A percentile compares a stretch with the other conserved stretches of the same genome.
Conservation (phyloP, 441 rosid species). For the Populus hybrid region DNA sequence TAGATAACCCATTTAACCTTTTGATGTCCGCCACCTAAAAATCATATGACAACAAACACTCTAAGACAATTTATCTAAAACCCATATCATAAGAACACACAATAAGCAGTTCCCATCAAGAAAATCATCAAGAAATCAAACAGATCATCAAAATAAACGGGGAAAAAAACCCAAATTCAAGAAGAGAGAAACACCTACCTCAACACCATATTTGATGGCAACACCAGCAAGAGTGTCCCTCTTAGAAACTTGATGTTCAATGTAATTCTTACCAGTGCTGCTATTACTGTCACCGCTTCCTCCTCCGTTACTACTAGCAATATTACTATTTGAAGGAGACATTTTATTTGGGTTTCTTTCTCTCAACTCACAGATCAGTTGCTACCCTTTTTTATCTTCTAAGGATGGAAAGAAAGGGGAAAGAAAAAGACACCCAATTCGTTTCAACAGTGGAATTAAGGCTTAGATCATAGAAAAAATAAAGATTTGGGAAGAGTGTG, state of each 20-base stretch:
- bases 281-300: slow-evolving; percentile 7
- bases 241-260: slow-evolving; percentile 50
- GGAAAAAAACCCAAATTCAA: too few species aligned
- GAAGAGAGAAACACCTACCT: slow-evolving; percentile 30
- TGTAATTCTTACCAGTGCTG: slow-evolving; percentile 24
- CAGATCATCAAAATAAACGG: background rate
- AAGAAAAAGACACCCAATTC: too few species aligned
- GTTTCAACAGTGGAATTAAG: too few species aligned
- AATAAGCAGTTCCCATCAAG: background rate
- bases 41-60: slow-evolving; percentile 6
- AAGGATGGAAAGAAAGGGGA: too few species aligned
- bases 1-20: slow-evolving; percentile 52
- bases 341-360: too few species aligned
- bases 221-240: slow-evolving; percentile 65
- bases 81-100: background rate
- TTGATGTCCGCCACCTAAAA: slow-evolving; percentile 56
- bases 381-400: too few species aligned
- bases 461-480: too few species aligned
- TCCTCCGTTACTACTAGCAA: background rate
- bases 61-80: background rate
- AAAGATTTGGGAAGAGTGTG: too few species aligned
- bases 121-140: background rate
- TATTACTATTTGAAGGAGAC: too few species aligned
- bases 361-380: too few species aligned
- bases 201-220: slow-evolving; percentile 67